Evolutionary conservation across 2,329 filamentous ascomycete genomes (phyloP).

Genomic region (Paramyrothecium sp.): DNA sequence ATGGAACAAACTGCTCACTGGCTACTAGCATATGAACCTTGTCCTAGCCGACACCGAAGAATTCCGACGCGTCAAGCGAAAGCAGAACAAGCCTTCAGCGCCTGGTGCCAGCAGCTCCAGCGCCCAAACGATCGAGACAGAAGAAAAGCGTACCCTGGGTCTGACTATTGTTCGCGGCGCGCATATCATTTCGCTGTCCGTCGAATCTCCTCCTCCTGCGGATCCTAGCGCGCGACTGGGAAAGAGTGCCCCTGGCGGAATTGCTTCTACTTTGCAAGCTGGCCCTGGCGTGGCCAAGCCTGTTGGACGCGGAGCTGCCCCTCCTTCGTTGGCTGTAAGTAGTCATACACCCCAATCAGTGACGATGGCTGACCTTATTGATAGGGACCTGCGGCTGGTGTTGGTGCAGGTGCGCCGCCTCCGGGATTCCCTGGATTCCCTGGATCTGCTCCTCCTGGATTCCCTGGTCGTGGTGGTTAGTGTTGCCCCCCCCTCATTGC

Average conservation of each 20-base stretch:
- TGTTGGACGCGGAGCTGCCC: constrained; percentile 77
- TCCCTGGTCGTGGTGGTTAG: constrained; percentile 54
- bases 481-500: constrained; percentile 16
- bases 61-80: constrained; percentile 87
- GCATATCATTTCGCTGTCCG: constrained; percentile 90
- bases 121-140: constrained; percentile 74
- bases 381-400: constrained; percentile 78
- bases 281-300: constrained; percentile 90
- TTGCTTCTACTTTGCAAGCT: constrained; percentile 69
- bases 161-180: constrained; percentile 92
- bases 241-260: constrained; percentile 67
- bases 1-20: constrained; percentile 8
- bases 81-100: constrained; percentile 69
- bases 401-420: constrained; percentile 71
- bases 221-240: constrained; percentile 90
- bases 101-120: constrained; percentile 60
- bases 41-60: constrained; percentile 98
- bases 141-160: constrained; percentile 97
- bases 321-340: constrained; percentile 72
- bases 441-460: constrained; percentile 38
- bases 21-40: constrained; percentile 89
- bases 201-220: constrained; percentile 92
- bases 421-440: constrained; percentile 55
- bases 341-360: not conserved
- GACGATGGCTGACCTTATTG: constrained; percentile 16